A percentile compares a stretch with the other conserved stretches of the same genome.
These are phyloP conservation scores for Aspergillus ostianus DNA, from an alignment of 495 filamentous ascomycete genomes.

Conservation along the genomic window DNA sequence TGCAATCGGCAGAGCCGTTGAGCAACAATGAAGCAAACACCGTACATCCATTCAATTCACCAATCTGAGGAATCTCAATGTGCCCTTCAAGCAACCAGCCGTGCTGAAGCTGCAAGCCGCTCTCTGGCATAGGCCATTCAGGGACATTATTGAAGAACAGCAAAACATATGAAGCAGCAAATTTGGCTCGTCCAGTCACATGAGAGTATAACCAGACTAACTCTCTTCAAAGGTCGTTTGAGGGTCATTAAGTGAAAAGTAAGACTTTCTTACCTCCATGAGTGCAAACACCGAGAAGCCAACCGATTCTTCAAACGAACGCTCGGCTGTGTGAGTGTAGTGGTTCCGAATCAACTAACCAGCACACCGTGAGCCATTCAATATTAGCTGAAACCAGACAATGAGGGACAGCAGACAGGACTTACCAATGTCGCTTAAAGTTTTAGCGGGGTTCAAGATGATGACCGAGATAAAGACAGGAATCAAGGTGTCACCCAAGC, in stretches of 20 bases:
- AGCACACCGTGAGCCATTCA: neutral
- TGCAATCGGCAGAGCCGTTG: neutral
- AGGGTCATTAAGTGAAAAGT: neutral
- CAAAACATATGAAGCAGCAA: neutral
- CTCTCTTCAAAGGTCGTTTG: neutral
- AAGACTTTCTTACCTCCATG: constrained; percentile 10
- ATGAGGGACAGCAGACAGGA: neutral
- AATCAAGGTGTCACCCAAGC: neutral
- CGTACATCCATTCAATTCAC: neutral
- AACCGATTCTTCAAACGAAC: neutral
- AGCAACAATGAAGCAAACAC: neutral
- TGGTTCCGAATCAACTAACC: neutral
- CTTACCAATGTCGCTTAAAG: neutral
- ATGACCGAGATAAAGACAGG: neutral
- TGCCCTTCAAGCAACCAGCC: neutral
- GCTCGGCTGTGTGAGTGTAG: neutral
- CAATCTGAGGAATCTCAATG: neutral
- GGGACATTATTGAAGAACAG: neutral
- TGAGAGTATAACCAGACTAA: neutral
- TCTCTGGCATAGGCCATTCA: neutral
- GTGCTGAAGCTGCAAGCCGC: neutral
- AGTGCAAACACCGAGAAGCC: neutral
- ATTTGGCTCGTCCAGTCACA: neutral
- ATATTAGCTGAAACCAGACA: neutral
- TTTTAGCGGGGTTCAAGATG: neutral